phyloP scores from a whole-genome alignment of 1,284 basidiomycete genomes.

The Microbotryum silenes-acaulis region DNA sequence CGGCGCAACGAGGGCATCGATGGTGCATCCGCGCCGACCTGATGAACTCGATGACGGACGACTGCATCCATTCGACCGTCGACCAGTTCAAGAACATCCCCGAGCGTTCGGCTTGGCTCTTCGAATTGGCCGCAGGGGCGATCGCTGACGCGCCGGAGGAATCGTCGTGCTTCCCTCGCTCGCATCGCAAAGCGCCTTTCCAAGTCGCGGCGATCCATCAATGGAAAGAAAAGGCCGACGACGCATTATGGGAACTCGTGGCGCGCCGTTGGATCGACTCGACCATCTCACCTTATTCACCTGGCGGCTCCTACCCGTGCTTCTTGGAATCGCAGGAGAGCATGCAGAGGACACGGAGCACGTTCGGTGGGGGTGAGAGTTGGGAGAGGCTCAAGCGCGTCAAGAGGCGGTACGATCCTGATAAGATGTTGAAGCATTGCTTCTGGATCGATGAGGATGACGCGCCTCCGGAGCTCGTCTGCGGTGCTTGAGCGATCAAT shows the following conservation, averaged over 20 bases:
- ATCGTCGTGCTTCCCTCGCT: conserved; percentile 57
- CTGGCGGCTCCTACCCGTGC: conserved; percentile 71
- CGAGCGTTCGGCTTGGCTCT: conserved; percentile 77
- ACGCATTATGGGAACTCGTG: conserved; percentile 44
- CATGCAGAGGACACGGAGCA: conserved; percentile 42
- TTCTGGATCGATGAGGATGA: conserved; percentile 11
- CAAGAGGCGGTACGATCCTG: conserved; percentile 66
- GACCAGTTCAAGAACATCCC: conserved; percentile 68
- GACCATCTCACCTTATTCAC: conserved; percentile 58
- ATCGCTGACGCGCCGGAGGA: conserved; percentile 60
- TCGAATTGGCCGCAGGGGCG: conserved; percentile 73
- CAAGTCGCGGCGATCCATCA: conserved; percentile 84
- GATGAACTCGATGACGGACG: conserved; percentile 70
- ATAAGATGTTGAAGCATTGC: conserved; percentile 52
- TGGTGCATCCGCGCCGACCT: conserved; percentile 60
- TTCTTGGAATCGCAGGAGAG: conserved; percentile 61
- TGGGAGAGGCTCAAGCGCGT: conserved; percentile 60
- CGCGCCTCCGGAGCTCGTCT: too few species aligned
- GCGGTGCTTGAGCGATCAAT: too few species aligned
- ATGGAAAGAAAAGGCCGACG: conserved; percentile 74
- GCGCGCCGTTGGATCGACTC: conserved; percentile 61
- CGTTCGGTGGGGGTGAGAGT: conserved; percentile 58
- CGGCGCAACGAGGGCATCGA: conserved; percentile 63
- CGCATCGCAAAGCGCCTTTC: conserved; percentile 68
- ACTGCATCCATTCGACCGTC: conserved; percentile 74